Percentiles rank a stretch among this genome's conserved stretches.
phyloP scores from a whole-genome alignment of 1,284 basidiomycete species.

The Peniophora sp. region DNA sequence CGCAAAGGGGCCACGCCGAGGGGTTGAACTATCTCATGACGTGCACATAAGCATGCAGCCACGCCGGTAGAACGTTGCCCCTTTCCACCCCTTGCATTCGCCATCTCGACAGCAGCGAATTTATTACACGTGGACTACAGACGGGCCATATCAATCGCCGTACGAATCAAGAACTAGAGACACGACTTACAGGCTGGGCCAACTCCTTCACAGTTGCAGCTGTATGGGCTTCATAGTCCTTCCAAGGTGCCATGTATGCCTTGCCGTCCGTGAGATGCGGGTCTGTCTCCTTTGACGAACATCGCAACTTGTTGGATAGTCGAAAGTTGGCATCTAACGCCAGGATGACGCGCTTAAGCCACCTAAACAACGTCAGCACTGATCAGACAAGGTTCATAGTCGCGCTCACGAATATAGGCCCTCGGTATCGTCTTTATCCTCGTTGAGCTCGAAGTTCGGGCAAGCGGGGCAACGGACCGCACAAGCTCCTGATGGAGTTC shows the following conservation, averaged over 20 bases:
- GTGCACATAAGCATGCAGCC: slow-evolving; percentile 22
- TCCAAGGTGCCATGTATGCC: slow-evolving; percentile 17
- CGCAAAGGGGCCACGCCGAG: slow-evolving; percentile 27
- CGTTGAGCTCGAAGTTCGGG: slow-evolving; percentile 19
- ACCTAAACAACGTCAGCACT: slow-evolving; percentile 8
- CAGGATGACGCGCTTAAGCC: slow-evolving; percentile 17
- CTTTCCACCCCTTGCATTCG: slow-evolving; percentile 13
- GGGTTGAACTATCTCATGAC: slow-evolving; percentile 24
- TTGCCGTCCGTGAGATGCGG: slow-evolving; percentile 14
- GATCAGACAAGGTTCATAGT: not conserved
- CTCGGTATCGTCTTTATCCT: too few relatives aligned
- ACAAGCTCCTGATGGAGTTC: slow-evolving; percentile 10
- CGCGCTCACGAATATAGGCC: slow-evolving; percentile 16
- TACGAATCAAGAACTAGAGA: not conserved
- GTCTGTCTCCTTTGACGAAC: slow-evolving; percentile 7
- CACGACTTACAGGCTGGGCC: not conserved
- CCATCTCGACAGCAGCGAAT: slow-evolving; percentile 19
- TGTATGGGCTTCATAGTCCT: slow-evolving; percentile 1
- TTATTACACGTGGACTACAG: slow-evolving; percentile 11
- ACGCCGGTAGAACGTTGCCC: slow-evolving; percentile 22
- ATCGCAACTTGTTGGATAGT: slow-evolving; percentile 12
- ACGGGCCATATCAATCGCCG: slow-evolving; percentile 11
- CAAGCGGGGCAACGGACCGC: slow-evolving; percentile 19
- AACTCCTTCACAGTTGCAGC: slow-evolving; percentile 4
- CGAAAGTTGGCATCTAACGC: slow-evolving; percentile 22